A percentile compares a stretch with the other conserved stretches of the same genome.
Evolutionary conservation across 306 rosid genomes (phyloP).

Genomic region (Adenanthera pavonina): DNA sequence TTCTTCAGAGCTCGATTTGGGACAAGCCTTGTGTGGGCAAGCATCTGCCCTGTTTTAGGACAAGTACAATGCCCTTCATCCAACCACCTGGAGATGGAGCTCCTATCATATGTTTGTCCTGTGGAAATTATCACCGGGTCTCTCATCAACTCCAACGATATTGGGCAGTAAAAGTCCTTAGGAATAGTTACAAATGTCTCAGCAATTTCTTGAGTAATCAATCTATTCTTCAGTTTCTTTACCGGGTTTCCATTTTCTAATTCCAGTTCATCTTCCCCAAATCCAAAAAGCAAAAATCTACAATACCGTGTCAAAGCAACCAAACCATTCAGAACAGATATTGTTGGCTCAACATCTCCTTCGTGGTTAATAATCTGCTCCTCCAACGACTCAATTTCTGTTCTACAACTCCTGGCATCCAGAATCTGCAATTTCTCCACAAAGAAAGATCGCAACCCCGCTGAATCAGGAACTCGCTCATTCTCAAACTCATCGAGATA

Average conservation of each 20-base stretch:
- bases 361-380: slow-evolving; percentile 94
- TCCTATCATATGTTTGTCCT: slow-evolving; percentile 88
- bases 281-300: slow-evolving; percentile 86
- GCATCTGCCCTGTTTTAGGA: slow-evolving; percentile 93
- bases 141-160: slow-evolving; percentile 83
- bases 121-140: slow-evolving; percentile 90
- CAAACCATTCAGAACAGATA: slow-evolving; percentile 81
- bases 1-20: slow-evolving; percentile 82
- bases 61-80: slow-evolving; percentile 94
- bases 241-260: slow-evolving; percentile 43
- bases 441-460: slow-evolving; percentile 55
- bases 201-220: slow-evolving; percentile 73
- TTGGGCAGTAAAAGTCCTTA: slow-evolving; percentile 84
- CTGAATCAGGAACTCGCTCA: slow-evolving; percentile 63
- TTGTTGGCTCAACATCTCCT: slow-evolving; percentile 83
- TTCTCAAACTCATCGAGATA: slow-evolving; percentile 73
- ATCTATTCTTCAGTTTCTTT: slow-evolving; percentile 58
- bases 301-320: slow-evolving; percentile 86
- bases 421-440: slow-evolving; percentile 61
- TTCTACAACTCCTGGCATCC: slow-evolving; percentile 69
- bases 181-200: slow-evolving; percentile 80
- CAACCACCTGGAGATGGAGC: slow-evolving; percentile 86
- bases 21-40: slow-evolving; percentile 64
- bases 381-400: slow-evolving; percentile 84
- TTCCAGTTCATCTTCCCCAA: slow-evolving; percentile 80